phyloP scores from a whole-genome alignment of 2,329 filamentous ascomycete species.

The Lecanicillium sp. region DNA sequence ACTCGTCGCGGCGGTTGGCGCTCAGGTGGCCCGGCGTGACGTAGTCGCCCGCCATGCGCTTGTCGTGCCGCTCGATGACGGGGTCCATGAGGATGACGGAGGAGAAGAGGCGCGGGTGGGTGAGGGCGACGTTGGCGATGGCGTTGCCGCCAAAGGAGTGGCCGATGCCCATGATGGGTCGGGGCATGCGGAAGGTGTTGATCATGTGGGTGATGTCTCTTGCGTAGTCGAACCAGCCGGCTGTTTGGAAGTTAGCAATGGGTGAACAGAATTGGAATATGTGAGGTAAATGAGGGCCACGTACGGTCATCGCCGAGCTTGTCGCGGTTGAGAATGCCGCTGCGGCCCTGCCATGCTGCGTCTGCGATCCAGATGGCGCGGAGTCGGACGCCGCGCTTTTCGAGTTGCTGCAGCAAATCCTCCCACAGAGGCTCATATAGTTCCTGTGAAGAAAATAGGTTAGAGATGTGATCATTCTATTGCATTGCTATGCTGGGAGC shows the following conservation, averaged over 20 bases:
- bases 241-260: conserved; percentile 33
- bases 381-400: conserved; percentile 57
- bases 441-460: conserved; percentile 47
- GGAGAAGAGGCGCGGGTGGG: conserved; percentile 74
- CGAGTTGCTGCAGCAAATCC: conserved; percentile 57
- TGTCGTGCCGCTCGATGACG: conserved; percentile 53
- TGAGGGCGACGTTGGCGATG: conserved; percentile 61
- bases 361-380: conserved; percentile 86
- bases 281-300: conserved; percentile 19
- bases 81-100: conserved; percentile 77
- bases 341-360: conserved; percentile 76
- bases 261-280: no score
- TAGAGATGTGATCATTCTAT: neutral
- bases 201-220: conserved; percentile 79
- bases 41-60: conserved; percentile 24
- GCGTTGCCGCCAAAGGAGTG: conserved; percentile 83
- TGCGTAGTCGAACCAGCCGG: conserved; percentile 78
- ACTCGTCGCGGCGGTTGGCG: conserved; percentile 66
- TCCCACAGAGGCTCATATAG: conserved; percentile 90
- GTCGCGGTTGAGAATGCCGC: conserved; percentile 67
- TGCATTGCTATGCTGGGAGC: neutral
- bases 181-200: conserved; percentile 74
- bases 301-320: conserved; percentile 76
- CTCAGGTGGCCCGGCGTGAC: conserved; percentile 50
- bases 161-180: conserved; percentile 75